Percentiles rank a stretch among this genome's conserved stretches.
These are phyloP conservation scores for Flaveria trinervia DNA, from an alignment of 129 eudicot species.

Conservation along the genomic window DNA sequence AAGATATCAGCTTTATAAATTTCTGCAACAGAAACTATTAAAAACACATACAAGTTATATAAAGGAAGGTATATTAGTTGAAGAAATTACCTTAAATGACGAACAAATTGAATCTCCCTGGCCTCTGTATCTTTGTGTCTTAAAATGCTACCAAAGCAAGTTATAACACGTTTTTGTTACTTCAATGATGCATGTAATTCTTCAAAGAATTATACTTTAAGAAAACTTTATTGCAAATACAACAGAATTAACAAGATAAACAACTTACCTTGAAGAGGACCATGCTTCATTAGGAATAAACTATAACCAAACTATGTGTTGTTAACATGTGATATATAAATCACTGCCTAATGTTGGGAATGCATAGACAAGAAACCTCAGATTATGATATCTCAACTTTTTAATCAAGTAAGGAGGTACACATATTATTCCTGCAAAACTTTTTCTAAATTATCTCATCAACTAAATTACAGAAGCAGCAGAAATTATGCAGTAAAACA, in stretches of 20 bases:
- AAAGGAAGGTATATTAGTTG: neutral
- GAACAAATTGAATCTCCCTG: neutral
- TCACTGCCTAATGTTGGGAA: conserved; percentile 45
- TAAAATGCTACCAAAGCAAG: neutral
- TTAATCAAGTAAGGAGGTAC: conserved; percentile 55
- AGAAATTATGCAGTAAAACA: conserved; percentile 45
- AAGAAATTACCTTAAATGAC: conserved; percentile 17
- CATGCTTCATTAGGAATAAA: conserved; percentile 23
- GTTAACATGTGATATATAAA: conserved; percentile 51
- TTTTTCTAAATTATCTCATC: conserved; percentile 58
- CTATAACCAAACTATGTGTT: conserved; percentile 32
- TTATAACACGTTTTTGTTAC: neutral
- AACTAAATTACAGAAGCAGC: conserved; percentile 61
- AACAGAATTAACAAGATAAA: conserved; percentile 14
- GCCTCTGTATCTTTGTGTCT: conserved; percentile 15
- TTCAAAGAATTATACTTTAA: neutral
- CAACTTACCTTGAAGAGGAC: conserved; percentile 5
- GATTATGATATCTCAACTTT: conserved; percentile 52
- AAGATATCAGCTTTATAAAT: neutral
- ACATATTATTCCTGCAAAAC: conserved; percentile 86
- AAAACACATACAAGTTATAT: neutral
- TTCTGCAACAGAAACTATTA: conserved; percentile 11
- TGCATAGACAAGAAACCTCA: conserved; percentile 57
- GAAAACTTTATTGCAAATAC: conserved; percentile 12
- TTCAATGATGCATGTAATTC: conserved; percentile 4